Evolutionary conservation across 2,329 filamentous ascomycete species (phyloP).

Genomic region (Metarhizium robertsii): DNA sequence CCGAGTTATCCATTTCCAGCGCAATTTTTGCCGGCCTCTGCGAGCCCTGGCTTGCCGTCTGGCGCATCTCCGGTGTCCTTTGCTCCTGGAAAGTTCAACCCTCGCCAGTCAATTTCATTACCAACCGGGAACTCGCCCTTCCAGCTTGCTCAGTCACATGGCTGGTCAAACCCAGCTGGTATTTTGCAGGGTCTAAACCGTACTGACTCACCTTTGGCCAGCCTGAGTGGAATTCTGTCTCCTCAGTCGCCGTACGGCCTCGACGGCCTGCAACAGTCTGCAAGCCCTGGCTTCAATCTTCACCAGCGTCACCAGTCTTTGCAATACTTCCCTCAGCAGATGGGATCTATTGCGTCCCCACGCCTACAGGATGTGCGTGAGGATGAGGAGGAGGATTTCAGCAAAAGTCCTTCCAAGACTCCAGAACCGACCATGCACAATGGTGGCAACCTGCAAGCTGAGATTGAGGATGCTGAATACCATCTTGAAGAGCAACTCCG

Average conservation of each 20-base stretch:
- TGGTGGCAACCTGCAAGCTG: conserved; percentile 69
- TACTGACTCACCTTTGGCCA: conserved; percentile 53
- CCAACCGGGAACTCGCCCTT: conserved; percentile 56
- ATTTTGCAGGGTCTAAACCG: conserved; percentile 44
- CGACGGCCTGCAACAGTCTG: conserved; percentile 35
- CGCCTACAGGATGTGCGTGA: conserved; percentile 65
- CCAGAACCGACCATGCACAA: conserved; percentile 39
- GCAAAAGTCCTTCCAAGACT: conserved; percentile 44
- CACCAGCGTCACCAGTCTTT: conserved; percentile 52
- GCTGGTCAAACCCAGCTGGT: conserved; percentile 49
- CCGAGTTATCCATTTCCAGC: conserved; percentile 47
- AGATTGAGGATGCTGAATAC: conserved; percentile 79
- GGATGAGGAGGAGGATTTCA: conserved; percentile 53
- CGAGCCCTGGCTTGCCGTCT: conserved; percentile 55
- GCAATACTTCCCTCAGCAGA: conserved; percentile 47
- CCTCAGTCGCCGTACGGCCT: conserved; percentile 54
- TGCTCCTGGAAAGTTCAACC: conserved; percentile 50
- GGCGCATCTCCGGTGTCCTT: conserved; percentile 68
- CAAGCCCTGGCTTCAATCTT: conserved; percentile 31
- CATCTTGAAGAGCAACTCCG: conserved; percentile 73
- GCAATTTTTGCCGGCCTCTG: conserved; percentile 50
- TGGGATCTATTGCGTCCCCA: conserved; percentile 46
- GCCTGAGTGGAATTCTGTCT: conserved; percentile 48
- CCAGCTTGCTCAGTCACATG: conserved; percentile 53
- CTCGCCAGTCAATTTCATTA: conserved; percentile 63